Evolutionary conservation across 2,329 filamentous ascomycete genomes (phyloP).

Genomic region (Pseudogymnoascus sp.): DNA sequence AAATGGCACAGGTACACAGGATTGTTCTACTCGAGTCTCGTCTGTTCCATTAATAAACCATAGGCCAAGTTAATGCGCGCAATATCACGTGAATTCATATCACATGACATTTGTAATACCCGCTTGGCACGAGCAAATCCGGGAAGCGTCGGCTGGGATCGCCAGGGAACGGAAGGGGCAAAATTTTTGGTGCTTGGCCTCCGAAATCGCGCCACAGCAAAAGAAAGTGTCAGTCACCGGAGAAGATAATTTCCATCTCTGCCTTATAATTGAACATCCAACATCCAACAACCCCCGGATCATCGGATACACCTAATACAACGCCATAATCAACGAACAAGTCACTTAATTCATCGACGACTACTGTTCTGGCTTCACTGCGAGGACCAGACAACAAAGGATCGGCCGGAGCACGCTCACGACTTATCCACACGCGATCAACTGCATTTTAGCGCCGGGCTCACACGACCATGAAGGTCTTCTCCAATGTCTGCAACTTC

Average conservation of each 20-base stretch:
- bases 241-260: neutral
- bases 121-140: neutral
- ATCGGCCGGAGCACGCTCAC: neutral
- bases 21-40: neutral
- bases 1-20: neutral
- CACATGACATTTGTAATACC: neutral
- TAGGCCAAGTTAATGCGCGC: neutral
- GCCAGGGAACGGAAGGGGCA: neutral
- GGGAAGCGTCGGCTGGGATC: neutral
- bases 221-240: neutral
- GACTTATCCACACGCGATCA: conserved; percentile 2
- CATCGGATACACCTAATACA: neutral
- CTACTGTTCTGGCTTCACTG: neutral
- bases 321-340: neutral
- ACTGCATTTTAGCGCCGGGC: conserved; percentile 8
- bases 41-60: neutral
- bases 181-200: neutral
- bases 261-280: neutral
- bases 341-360: neutral
- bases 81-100: neutral
- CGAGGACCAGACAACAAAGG: neutral
- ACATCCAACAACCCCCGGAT: neutral
- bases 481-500: conserved; percentile 81
- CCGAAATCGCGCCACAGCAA: neutral
- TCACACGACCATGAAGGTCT: conserved; percentile 72